Percentiles rank a stretch among this genome's conserved stretches.
Conservation (phyloP, 169 alveolate species). For the Hepatocystis sp. region DNA sequence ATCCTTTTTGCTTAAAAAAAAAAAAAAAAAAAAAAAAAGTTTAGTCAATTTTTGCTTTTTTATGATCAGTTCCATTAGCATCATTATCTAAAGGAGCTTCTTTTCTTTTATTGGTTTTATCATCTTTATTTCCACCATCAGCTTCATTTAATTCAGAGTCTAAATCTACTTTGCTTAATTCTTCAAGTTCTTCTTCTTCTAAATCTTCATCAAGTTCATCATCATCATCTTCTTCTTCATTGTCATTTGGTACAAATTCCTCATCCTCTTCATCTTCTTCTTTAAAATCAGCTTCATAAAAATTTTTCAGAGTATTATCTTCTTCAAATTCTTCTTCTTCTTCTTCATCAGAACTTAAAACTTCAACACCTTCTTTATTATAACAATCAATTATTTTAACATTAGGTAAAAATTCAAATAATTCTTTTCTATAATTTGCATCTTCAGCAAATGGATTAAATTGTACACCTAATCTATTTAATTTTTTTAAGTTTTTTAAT, state of each 20-base stretch:
- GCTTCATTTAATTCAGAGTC: conserved; percentile 68
- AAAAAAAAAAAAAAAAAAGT: no score
- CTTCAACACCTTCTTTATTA: conserved; percentile 90
- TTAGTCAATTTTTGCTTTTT: conserved; percentile 45
- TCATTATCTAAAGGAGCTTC: conserved; percentile 21
- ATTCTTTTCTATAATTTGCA: conserved; percentile 87
- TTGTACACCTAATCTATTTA: conserved; percentile 85
- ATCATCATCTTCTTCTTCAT: conserved; percentile 87
- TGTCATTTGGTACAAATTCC: conserved; percentile 89
- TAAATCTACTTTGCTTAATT: conserved; percentile 32
- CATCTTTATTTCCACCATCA: conserved; percentile 86
- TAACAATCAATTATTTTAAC: conserved; percentile 88
- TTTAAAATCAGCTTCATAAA: conserved; percentile 89
- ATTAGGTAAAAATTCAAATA: conserved; percentile 87
- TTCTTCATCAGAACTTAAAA: conserved; percentile 87
- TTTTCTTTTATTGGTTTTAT: conserved; percentile 79
- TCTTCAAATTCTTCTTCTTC: conserved; percentile 89
- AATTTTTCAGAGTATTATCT: conserved; percentile 87
- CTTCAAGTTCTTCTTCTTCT: conserved; percentile 72
- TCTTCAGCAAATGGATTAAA: conserved; percentile 90
- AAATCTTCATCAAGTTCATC: conserved; percentile 86
- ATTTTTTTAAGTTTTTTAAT: conserved; percentile 39
- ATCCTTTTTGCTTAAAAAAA: conserved; percentile 8
- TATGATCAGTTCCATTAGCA: conserved; percentile 12
- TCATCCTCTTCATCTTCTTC: conserved; percentile 92